These are phyloP conservation scores for Hansfordia pulvinata DNA, from an alignment of 2,329 filamentous ascomycete genomes.

Conservation along the genomic window DNA sequence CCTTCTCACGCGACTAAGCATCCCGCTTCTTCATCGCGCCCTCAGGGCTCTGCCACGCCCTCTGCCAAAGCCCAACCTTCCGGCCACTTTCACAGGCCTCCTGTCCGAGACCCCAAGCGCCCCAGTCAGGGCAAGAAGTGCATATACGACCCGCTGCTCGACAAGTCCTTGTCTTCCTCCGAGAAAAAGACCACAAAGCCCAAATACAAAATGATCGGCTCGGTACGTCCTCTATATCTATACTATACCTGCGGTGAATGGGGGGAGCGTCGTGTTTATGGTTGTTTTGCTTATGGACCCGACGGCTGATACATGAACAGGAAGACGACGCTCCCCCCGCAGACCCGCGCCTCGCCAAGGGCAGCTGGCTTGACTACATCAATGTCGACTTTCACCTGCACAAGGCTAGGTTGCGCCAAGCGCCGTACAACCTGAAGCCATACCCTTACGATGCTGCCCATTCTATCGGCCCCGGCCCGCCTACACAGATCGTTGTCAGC, in stretches of 20 bases:
- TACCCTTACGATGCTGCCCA: constrained; percentile 73
- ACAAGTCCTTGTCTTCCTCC: constrained; percentile 29
- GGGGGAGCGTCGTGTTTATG: constrained; percentile 50
- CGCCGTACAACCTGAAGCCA: constrained; percentile 68
- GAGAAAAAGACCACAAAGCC: constrained; percentile 45
- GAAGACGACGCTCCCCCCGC: constrained; percentile 66
- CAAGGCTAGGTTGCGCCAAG: constrained; percentile 57
- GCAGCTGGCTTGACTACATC: constrained; percentile 53
- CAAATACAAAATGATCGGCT: constrained; percentile 48
- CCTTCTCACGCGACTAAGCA: constrained; percentile 35
- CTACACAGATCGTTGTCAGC: constrained; percentile 83
- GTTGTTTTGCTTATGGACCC: constrained; percentile 25
- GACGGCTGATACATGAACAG: constrained; percentile 31
- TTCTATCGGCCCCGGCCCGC: constrained; percentile 78
- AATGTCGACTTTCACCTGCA: constrained; percentile 56
- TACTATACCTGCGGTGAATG: constrained; percentile 17
- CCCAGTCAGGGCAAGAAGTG: constrained; percentile 42
- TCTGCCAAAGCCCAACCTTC: constrained; percentile 33
- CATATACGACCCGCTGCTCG: constrained; percentile 41
- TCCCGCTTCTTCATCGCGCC: too few relatives aligned
- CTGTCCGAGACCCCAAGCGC: constrained; percentile 41
- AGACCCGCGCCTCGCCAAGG: constrained; percentile 69
- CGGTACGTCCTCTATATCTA: constrained; percentile 48
- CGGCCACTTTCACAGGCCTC: too few relatives aligned
- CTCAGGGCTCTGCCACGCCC: too few relatives aligned